Evolutionary conservation across 1,284 basidiomycete genomes (phyloP).

Genomic region (Cryptococcus hybrid): DNA sequence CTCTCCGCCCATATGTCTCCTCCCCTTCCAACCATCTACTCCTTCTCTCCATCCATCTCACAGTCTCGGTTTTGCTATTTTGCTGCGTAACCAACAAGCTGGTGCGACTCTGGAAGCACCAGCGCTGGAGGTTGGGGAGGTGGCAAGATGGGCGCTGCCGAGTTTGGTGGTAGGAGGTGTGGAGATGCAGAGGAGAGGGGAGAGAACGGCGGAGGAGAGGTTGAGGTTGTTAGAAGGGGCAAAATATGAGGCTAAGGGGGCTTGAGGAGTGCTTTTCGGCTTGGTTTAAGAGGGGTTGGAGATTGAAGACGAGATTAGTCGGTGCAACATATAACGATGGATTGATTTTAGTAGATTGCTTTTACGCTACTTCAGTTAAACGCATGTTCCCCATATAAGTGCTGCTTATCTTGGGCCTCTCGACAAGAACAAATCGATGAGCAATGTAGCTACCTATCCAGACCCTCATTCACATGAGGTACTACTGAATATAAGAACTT

Average conservation of each 20-base stretch:
- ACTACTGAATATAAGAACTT: no score
- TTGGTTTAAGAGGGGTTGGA: no score
- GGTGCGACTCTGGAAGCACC: neutral
- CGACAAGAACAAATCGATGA: no score
- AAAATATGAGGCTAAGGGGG: constrained; percentile 39
- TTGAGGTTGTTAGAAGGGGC: constrained; percentile 27
- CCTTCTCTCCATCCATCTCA: constrained; percentile 19
- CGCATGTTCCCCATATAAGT: no score
- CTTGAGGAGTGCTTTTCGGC: constrained; percentile 9
- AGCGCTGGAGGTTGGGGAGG: constrained; percentile 14
- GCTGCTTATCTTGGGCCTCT: no score
- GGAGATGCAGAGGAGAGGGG: constrained; percentile 31
- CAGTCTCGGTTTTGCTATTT: constrained; percentile 6
- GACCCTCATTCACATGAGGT: no score
- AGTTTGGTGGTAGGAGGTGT: constrained; percentile 29
- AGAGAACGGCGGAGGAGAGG: constrained; percentile 23
- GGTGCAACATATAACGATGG: neutral
- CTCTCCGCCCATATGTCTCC: constrained; percentile 16
- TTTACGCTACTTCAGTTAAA: no score
- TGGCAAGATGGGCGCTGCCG: constrained; percentile 33
- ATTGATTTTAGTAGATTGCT: neutral
- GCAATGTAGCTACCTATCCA: no score
- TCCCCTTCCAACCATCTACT: constrained; percentile 18
- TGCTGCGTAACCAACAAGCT: constrained; percentile 2
- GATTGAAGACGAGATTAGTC: neutral